These are phyloP conservation scores for Lasiosphaeris hirsuta DNA, from an alignment of 495 filamentous ascomycete genomes.

Conservation along the genomic window DNA sequence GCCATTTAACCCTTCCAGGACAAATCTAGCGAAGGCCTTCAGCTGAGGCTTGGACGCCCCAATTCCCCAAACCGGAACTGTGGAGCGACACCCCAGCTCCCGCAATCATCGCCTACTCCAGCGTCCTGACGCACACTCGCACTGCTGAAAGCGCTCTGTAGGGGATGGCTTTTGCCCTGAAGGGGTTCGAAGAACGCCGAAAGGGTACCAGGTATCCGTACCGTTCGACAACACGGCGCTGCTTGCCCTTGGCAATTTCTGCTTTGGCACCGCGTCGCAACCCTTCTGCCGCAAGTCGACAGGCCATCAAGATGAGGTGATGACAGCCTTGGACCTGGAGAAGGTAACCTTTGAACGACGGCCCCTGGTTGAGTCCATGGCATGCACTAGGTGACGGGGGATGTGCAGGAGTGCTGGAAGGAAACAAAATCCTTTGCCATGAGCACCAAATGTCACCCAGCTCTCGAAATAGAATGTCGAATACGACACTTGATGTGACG, in stretches of 20 bases:
- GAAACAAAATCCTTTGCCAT: no score
- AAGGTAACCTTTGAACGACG: no score
- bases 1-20: conserved; percentile 28
- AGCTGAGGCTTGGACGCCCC: conserved; percentile 32
- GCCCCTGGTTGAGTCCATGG: no score
- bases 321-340: no score
- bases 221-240: neutral
- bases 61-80: conserved; percentile 22
- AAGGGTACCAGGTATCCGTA: neutral
- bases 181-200: neutral
- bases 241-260: neutral
- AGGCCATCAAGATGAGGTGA: no score
- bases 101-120: neutral
- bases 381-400: no score
- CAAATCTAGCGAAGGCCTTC: conserved; percentile 32
- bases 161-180: neutral
- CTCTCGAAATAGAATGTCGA: no score
- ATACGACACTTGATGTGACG: no score
- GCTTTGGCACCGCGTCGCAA: neutral
- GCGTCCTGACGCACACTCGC: conserved; percentile 6
- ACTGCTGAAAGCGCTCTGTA: conserved; percentile 4
- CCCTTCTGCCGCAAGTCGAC: no score
- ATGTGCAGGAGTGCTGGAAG: no score
- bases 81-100: conserved; percentile 1
- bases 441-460: no score